Conservation (phyloP, 257 asterid genomes). For the Solanum tarijense region DNA sequence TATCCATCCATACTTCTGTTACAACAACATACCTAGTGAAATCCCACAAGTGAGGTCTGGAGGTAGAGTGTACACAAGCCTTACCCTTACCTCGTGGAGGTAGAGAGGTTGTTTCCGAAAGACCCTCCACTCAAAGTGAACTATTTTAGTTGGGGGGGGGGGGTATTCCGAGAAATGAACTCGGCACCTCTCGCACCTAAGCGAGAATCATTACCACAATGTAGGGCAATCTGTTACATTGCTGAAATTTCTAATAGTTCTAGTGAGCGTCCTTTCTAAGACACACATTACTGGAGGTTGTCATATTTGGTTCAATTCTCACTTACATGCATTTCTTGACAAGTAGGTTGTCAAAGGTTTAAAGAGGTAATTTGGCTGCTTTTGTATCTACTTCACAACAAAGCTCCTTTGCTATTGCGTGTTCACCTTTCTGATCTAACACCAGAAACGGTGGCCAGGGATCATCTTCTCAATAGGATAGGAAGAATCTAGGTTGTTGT, state of each 20-base stretch:
- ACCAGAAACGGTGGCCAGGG: background rate
- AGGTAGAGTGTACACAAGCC: background rate
- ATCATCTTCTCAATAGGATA: background rate
- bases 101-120: background rate
- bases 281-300: background rate
- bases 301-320: background rate
- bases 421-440: background rate
- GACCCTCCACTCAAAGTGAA: background rate
- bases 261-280: background rate
- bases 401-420: background rate
- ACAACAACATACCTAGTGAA: background rate
- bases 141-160: background rate
- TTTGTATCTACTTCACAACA: background rate
- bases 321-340: background rate
- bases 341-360: background rate
- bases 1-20: background rate
- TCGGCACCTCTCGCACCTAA: conserved; percentile 85
- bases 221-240: background rate
- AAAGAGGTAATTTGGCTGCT: background rate
- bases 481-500: background rate
- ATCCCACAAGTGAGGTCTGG: background rate
- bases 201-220: conserved; percentile 62
- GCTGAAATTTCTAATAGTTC: background rate
- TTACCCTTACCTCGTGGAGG: background rate
- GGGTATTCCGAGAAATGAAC: conserved; percentile 72